A percentile compares a stretch with the other conserved stretches of the same genome.
Conservation (phyloP, 495 filamentous ascomycete species). For the Hypoxylon trugodes region DNA sequence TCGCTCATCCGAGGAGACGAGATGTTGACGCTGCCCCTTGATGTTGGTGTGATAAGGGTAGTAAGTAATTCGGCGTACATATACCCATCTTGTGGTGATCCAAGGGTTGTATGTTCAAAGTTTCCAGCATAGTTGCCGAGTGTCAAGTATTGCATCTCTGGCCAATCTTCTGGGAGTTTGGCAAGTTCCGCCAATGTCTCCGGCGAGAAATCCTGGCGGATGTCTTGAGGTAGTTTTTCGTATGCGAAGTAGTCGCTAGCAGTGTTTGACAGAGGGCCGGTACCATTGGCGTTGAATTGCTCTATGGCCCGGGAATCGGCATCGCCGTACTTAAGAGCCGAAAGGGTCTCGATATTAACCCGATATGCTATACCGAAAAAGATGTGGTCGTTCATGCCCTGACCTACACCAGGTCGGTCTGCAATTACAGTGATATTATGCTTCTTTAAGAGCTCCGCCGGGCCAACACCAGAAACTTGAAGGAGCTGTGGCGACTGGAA, state of each 20-base stretch:
- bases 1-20: slow-evolving; percentile 50
- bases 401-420: slow-evolving; percentile 58
- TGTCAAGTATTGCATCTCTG: slow-evolving; percentile 62
- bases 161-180: slow-evolving; percentile 59
- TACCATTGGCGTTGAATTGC: slow-evolving; percentile 33
- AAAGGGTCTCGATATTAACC: slow-evolving; percentile 40
- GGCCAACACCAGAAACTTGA: slow-evolving; percentile 64
- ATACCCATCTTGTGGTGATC: slow-evolving; percentile 47
- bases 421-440: slow-evolving; percentile 52
- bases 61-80: slow-evolving; percentile 57
- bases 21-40: slow-evolving; percentile 66
- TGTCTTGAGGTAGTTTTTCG: slow-evolving; percentile 58
- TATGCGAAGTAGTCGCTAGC: slow-evolving; percentile 54
- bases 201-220: slow-evolving; percentile 27
- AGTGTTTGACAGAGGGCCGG: slow-evolving; percentile 51
- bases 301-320: slow-evolving; percentile 3
- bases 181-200: slow-evolving; percentile 11
- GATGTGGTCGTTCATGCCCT: slow-evolving; percentile 57
- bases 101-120: slow-evolving; percentile 44
- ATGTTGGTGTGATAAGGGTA: slow-evolving; percentile 57
- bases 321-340: slow-evolving; percentile 20
- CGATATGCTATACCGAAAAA: slow-evolving; percentile 38
- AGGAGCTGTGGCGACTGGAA: slow-evolving; percentile 62
- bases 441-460: slow-evolving; percentile 44
- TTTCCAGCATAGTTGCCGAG: slow-evolving; percentile 41